phyloP scores from a whole-genome alignment of 2,329 filamentous ascomycete species.

The Pyrenochaeta sp. region DNA sequence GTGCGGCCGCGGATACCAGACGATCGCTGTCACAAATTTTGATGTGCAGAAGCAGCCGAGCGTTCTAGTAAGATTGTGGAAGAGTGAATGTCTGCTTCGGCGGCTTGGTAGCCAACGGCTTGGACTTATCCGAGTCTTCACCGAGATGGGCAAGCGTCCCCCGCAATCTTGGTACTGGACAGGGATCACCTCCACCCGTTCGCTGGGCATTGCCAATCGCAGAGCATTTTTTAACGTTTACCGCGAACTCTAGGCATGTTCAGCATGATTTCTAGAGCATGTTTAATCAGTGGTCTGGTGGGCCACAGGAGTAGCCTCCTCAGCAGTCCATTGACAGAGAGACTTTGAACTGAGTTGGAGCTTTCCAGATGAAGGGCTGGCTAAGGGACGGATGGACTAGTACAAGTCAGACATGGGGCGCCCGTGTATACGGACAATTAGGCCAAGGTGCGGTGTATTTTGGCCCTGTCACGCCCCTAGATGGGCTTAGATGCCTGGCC shows the following conservation, averaged over 20 bases:
- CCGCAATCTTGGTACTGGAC: conserved; percentile 15
- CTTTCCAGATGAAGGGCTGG: no score
- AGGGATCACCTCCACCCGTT: conserved; percentile 19
- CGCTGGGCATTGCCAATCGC: conserved; percentile 9
- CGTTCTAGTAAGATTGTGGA: conserved; percentile 13
- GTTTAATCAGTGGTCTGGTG: no score
- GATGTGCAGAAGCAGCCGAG: conserved; percentile 5
- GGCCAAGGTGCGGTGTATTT: no score
- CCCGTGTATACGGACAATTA: neutral
- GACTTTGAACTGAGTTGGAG: no score
- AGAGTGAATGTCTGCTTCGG: conserved; percentile 11
- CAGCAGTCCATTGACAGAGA: no score
- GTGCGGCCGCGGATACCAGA: conserved; percentile 1
- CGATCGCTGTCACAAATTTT: neutral
- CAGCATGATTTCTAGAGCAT: no score
- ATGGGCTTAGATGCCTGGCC: neutral
- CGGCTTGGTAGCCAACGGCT: conserved; percentile 9
- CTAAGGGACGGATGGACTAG: no score
- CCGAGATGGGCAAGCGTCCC: conserved; percentile 25
- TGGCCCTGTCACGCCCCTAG: no score
- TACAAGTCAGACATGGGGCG: neutral
- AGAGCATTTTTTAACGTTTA: conserved; percentile 4
- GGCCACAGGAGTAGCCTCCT: no score
- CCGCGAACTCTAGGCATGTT: neutral
- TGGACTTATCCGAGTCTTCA: conserved; percentile 25